phyloP scores from a whole-genome alignment of 345 rosid species.

The Raphanus sativus region DNA sequence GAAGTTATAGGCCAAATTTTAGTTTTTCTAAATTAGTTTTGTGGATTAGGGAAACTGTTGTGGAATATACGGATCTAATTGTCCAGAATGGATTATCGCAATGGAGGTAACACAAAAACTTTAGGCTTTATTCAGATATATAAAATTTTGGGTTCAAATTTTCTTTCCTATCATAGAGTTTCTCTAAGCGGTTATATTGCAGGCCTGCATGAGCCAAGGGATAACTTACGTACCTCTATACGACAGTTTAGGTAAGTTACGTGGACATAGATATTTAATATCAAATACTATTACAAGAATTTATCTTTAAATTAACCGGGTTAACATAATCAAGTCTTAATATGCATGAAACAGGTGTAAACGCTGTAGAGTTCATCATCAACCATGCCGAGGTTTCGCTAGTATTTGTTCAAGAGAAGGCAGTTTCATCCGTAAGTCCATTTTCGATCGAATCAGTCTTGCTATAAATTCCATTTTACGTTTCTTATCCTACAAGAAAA shows the following conservation, averaged over 20 bases:
- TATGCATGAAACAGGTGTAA: conserved; percentile 55
- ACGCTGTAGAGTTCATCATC: conserved; percentile 89
- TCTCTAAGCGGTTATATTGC: conserved; percentile 26
- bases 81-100: conserved; percentile 81
- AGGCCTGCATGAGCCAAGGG: conserved; percentile 85
- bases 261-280: conserved; percentile 46
- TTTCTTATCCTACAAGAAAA: conserved; percentile 25
- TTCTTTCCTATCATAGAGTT: background rate
- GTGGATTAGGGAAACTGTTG: conserved; percentile 67
- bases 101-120: conserved; percentile 61
- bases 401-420: conserved; percentile 76
- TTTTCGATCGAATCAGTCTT: background rate
- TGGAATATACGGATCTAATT: conserved; percentile 86
- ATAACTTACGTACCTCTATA: conserved; percentile 79
- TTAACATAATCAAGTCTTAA: background rate
- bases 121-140: background rate
- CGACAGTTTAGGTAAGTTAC: conserved; percentile 74
- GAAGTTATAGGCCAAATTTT: background rate
- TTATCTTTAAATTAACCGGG: too few relatives aligned
- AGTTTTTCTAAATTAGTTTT: background rate
- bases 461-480: background rate
- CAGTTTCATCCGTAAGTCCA: conserved; percentile 66
- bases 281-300: conserved; percentile 41
- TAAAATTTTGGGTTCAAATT: background rate
- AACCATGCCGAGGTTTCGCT: conserved; percentile 91